phyloP scores from a whole-genome alignment of 768 basidiomycete species.

The Austroboletus festivus region DNA sequence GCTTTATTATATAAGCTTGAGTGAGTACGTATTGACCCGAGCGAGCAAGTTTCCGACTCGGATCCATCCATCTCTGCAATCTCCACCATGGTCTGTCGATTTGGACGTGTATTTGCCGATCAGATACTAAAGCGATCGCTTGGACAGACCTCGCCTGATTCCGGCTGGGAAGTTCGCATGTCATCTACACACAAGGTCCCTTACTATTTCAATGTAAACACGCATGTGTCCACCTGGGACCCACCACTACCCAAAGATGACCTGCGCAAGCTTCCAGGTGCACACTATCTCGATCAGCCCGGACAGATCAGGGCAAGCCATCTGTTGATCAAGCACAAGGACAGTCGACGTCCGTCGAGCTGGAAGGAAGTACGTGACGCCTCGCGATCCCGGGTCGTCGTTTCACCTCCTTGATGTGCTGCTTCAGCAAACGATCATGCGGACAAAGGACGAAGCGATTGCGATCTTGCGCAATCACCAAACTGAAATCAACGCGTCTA shows the following conservation, averaged over 20 bases:
- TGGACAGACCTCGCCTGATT: constrained; percentile 14
- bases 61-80: background rate
- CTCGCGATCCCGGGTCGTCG: background rate
- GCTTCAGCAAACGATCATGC: constrained; percentile 68
- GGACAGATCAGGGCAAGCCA: constrained; percentile 90
- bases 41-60: background rate
- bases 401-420: background rate
- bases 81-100: constrained; percentile 23
- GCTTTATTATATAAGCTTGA: constrained; percentile 17
- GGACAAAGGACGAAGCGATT: constrained; percentile 86
- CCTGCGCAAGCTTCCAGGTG: constrained; percentile 63
- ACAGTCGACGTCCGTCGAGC: constrained; percentile 73
- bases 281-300: constrained; percentile 44
- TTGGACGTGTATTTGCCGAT: background rate
- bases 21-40: too few relatives aligned
- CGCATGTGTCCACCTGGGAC: constrained; percentile 79
- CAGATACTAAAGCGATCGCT: constrained; percentile 8
- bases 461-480: constrained; percentile 67
- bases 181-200: constrained; percentile 73
- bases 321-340: constrained; percentile 87
- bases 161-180: constrained; percentile 82
- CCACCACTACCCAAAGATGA: constrained; percentile 62
- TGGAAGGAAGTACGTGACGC: constrained; percentile 70
- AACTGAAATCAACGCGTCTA: constrained; percentile 48
- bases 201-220: constrained; percentile 83